Evolutionary conservation across 2,329 filamentous ascomycete genomes (phyloP).

Genomic region (Neofusicoccum cordaticola): DNA sequence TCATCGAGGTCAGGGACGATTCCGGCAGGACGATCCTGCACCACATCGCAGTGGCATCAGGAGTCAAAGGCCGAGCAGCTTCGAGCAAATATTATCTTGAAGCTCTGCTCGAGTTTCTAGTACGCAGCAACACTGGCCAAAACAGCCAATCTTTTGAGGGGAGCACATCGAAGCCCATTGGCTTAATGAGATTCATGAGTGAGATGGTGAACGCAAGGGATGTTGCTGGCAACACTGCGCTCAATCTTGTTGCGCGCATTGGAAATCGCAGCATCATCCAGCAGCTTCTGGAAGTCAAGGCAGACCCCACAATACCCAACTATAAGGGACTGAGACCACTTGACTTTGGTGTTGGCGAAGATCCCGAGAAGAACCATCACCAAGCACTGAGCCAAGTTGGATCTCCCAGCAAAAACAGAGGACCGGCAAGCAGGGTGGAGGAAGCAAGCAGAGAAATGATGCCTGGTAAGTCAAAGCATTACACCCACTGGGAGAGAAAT

Average conservation of each 20-base stretch:
- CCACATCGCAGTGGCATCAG: constrained; percentile 93
- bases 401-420: constrained; percentile 38
- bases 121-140: constrained; percentile 61
- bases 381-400: constrained; percentile 34
- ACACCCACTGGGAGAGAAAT: not conserved
- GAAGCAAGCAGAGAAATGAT: constrained; percentile 80
- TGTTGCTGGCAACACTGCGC: constrained; percentile 87
- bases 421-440: constrained; percentile 51
- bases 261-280: constrained; percentile 93
- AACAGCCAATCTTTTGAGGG: constrained; percentile 45
- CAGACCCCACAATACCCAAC: constrained; percentile 88
- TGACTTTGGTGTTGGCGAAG: constrained; percentile 89
- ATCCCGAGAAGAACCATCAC: constrained; percentile 47
- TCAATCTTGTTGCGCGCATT: constrained; percentile 90
- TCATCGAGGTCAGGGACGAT: constrained; percentile 85
- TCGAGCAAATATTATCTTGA: constrained; percentile 96
- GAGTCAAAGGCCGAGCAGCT: constrained; percentile 86
- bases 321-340: constrained; percentile 81
- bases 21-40: constrained; percentile 90
- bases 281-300: constrained; percentile 92
- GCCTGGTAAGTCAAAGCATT: constrained; percentile 57
- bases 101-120: constrained; percentile 88
- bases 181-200: constrained; percentile 88
- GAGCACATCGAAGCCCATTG: constrained; percentile 70
- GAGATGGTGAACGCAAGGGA: constrained; percentile 97